phyloP scores from a whole-genome alignment of 208 protist species.

The Trypanosoma congolense region DNA sequence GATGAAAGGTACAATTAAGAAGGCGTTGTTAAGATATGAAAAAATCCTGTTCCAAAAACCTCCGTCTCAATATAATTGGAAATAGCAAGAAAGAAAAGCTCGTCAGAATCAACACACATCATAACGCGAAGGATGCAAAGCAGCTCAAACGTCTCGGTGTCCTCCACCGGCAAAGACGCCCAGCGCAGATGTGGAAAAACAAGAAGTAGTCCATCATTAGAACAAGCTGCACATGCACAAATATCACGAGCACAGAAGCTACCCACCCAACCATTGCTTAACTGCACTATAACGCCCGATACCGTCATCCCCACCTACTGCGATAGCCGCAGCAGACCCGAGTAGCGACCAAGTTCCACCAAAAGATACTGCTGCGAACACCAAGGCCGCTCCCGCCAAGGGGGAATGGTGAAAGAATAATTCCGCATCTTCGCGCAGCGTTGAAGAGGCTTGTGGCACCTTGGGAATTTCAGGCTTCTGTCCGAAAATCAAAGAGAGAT shows the following conservation, averaged over 20 bases:
- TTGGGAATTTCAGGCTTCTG: not conserved
- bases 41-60: too few relatives aligned
- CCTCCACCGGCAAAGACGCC: too few relatives aligned
- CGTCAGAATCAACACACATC: too few relatives aligned
- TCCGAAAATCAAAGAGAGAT: not conserved
- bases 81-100: too few relatives aligned
- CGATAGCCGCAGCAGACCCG: constrained; percentile 26
- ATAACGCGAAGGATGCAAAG: too few relatives aligned
- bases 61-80: too few relatives aligned
- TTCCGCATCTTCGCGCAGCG: constrained; percentile 40
- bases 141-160: too few relatives aligned
- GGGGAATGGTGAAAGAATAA: constrained; percentile 22
- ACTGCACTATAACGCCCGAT: constrained; percentile 30
- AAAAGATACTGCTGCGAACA: constrained; percentile 28
- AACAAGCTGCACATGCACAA: too few relatives aligned
- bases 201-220: too few relatives aligned
- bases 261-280: constrained; percentile 33
- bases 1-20: too few relatives aligned
- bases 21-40: too few relatives aligned
- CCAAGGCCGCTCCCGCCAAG: constrained; percentile 7
- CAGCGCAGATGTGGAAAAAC: too few relatives aligned
- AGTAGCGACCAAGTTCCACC: constrained; percentile 42
- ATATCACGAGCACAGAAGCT: constrained; percentile 4
- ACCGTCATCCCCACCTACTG: constrained; percentile 31
- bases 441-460: not conserved